These are phyloP conservation scores for Phytomonas sp. DNA, from an alignment of 208 protist genomes.

Conservation along the genomic window DNA sequence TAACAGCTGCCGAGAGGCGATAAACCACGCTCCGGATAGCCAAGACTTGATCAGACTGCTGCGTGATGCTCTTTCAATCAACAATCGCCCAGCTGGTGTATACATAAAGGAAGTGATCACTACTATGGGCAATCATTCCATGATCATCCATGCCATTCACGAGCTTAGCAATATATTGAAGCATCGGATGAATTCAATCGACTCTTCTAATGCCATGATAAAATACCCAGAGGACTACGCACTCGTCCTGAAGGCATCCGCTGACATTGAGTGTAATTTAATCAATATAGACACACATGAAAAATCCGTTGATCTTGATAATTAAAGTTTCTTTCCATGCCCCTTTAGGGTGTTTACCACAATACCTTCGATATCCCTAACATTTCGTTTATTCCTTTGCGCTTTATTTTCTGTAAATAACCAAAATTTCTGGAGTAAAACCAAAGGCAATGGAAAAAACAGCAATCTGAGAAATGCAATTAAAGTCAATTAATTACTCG, in stretches of 20 bases:
- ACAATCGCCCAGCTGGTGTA: constrained; percentile 52
- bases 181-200: constrained; percentile 49
- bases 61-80: constrained; percentile 51
- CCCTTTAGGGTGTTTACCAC: constrained; percentile 8
- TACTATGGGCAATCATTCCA: constrained; percentile 38
- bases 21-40: constrained; percentile 43
- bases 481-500: background rate
- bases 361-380: background rate
- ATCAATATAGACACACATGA: constrained; percentile 49
- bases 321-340: constrained; percentile 9
- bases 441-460: background rate
- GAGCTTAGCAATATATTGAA: constrained; percentile 27
- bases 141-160: constrained; percentile 48
- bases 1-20: constrained; percentile 35
- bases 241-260: constrained; percentile 77
- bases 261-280: constrained; percentile 79
- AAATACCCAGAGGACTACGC: constrained; percentile 77
- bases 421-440: background rate
- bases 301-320: constrained; percentile 13
- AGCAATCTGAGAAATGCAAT: background rate
- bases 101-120: constrained; percentile 83
- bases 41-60: constrained; percentile 44
- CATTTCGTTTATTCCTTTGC: background rate
- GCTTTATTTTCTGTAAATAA: constrained; percentile 5
- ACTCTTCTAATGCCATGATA: constrained; percentile 33